Evolutionary conservation across 768 basidiomycete species (phyloP).

Genomic region (Termitomyces sp.): DNA sequence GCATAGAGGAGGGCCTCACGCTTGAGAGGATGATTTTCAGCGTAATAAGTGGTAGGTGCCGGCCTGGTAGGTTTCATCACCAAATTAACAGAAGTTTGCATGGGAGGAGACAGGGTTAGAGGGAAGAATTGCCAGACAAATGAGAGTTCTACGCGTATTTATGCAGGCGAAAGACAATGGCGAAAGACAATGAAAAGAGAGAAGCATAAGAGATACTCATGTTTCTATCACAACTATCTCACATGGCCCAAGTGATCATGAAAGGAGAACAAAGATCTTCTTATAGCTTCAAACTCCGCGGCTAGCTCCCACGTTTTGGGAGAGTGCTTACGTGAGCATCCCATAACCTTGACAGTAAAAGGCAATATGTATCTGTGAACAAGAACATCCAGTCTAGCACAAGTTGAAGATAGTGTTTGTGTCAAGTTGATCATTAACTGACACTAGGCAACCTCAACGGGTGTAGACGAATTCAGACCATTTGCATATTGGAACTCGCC

Average conservation of each 20-base stretch:
- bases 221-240: neutral
- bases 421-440: neutral
- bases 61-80: neutral
- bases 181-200: too few relatives aligned
- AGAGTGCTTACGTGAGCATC: too few relatives aligned
- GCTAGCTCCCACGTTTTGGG: too few relatives aligned
- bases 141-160: neutral
- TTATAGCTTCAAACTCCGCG: neutral
- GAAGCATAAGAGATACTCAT: neutral
- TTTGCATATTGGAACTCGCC: slow-evolving; percentile 77
- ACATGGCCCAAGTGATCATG: neutral
- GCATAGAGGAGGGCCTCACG: neutral
- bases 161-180: neutral
- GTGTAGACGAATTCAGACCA: slow-evolving; percentile 22
- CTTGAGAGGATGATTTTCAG: neutral
- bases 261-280: neutral
- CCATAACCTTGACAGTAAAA: neutral
- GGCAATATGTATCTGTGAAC: neutral
- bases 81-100: neutral
- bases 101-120: neutral
- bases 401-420: neutral
- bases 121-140: neutral
- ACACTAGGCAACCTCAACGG: neutral
- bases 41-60: neutral
- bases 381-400: neutral